Evolutionary conservation across 2,329 filamentous ascomycete species (phyloP).

Genomic region (Laburnicola sp.): DNA sequence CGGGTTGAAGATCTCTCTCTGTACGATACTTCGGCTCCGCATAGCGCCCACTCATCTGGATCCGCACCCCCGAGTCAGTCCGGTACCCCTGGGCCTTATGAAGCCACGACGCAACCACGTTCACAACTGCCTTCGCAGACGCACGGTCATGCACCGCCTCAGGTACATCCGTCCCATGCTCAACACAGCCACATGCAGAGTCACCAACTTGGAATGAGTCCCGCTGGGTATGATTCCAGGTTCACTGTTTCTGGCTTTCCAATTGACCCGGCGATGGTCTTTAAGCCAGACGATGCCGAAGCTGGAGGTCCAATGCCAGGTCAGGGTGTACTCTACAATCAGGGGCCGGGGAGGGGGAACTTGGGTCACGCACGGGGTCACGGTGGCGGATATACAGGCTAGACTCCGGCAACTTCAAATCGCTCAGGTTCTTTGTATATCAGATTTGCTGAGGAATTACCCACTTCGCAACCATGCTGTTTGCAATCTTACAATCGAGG

Average conservation of each 20-base stretch:
- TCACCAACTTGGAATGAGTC: constrained; percentile 36
- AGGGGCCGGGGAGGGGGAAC: constrained; percentile 13
- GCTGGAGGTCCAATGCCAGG: constrained; percentile 17
- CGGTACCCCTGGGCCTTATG: constrained; percentile 41
- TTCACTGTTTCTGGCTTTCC: constrained; percentile 39
- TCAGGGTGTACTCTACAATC: constrained; percentile 16
- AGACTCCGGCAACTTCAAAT: constrained; percentile 1
- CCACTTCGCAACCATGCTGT: background rate
- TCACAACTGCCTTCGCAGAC: constrained; percentile 20
- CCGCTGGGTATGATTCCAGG: constrained; percentile 38
- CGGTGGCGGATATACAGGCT: constrained; percentile 22
- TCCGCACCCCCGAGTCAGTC: constrained; percentile 37
- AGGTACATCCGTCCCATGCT: constrained; percentile 31
- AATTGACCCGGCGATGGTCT: constrained; percentile 42
- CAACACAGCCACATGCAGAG: constrained; percentile 35
- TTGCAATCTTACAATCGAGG: too few relatives aligned
- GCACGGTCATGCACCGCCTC: constrained; percentile 30
- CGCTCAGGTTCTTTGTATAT: background rate
- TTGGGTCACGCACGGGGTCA: constrained; percentile 18
- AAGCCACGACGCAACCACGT: constrained; percentile 25
- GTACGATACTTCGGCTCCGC: constrained; percentile 34
- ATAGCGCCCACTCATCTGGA: constrained; percentile 38
- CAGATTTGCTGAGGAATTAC: background rate
- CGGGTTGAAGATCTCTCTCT: constrained; percentile 42
- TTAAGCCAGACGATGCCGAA: constrained; percentile 29